Evolutionary conservation across 148 eudicot species (phyloP).

Genomic region (Dianthus caryophyllus): DNA sequence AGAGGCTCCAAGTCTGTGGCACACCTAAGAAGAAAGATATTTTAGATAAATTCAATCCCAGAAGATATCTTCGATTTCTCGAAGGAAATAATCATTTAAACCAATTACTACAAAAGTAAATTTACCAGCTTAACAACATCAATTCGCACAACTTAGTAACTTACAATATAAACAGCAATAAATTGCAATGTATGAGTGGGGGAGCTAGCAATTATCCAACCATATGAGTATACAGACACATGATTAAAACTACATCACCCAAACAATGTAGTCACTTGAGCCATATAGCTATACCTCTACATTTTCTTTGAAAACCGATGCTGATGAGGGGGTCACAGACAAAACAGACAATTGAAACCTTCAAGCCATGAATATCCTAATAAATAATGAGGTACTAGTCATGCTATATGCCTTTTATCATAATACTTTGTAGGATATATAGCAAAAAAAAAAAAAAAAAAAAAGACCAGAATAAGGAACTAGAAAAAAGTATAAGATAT

Average conservation of each 20-base stretch:
- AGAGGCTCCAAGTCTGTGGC: constrained; percentile 74
- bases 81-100: constrained; percentile 7
- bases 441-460: constrained; percentile 3
- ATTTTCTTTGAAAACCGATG: constrained; percentile 1
- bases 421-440: not conserved
- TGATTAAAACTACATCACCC: not conserved
- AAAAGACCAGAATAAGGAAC: no score
- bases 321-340: not conserved
- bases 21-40: constrained; percentile 34
- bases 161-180: constrained; percentile 2
- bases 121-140: not conserved
- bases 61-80: not conserved
- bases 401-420: not conserved
- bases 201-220: not conserved
- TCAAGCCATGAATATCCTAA: not conserved
- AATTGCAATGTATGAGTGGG: constrained; percentile 4
- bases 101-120: not conserved
- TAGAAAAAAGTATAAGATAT: not conserved
- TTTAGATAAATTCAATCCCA: not conserved
- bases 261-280: not conserved
- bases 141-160: constrained; percentile 10
- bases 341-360: not conserved
- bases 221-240: not conserved
- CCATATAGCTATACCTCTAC: not conserved
- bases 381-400: not conserved